phyloP scores from a whole-genome alignment of 352 stramenopile species.

The Phytophthora fragariae region DNA sequence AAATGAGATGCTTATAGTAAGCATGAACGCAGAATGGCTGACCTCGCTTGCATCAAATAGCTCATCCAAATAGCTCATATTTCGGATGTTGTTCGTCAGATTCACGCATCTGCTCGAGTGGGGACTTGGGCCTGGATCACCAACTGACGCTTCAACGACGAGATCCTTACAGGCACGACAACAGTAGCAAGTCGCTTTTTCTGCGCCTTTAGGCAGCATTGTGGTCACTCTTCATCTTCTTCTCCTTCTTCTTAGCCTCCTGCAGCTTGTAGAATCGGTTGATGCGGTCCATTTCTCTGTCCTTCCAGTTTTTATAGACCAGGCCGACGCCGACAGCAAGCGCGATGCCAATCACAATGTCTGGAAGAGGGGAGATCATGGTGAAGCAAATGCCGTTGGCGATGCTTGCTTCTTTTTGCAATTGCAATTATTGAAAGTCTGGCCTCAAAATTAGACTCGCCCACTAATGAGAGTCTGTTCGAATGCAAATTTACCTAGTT shows the following conservation, averaged over 20 bases:
- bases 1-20: neutral
- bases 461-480: too few relatives aligned
- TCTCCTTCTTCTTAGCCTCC: conserved; percentile 26
- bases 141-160: neutral
- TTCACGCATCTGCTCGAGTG: neutral
- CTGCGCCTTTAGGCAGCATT: conserved; percentile 35
- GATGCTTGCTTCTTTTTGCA: neutral
- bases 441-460: neutral
- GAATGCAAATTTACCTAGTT: too few relatives aligned
- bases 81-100: neutral
- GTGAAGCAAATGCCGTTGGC: neutral
- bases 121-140: neutral
- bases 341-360: conserved; percentile 69
- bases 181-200: neutral
- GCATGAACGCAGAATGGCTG: neutral
- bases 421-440: neutral
- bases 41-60: neutral
- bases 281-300: conserved; percentile 71
- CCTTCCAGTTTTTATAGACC: conserved; percentile 67
- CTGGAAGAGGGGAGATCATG: conserved; percentile 78
- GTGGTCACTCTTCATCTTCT: conserved; percentile 47
- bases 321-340: conserved; percentile 51
- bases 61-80: neutral
- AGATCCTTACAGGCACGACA: neutral
- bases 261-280: conserved; percentile 69